A percentile compares a stretch with the other conserved stretches of the same genome.
phyloP scores from a whole-genome alignment of 2,329 filamentous ascomycete species.

The Plectosphaerella sp. region DNA sequence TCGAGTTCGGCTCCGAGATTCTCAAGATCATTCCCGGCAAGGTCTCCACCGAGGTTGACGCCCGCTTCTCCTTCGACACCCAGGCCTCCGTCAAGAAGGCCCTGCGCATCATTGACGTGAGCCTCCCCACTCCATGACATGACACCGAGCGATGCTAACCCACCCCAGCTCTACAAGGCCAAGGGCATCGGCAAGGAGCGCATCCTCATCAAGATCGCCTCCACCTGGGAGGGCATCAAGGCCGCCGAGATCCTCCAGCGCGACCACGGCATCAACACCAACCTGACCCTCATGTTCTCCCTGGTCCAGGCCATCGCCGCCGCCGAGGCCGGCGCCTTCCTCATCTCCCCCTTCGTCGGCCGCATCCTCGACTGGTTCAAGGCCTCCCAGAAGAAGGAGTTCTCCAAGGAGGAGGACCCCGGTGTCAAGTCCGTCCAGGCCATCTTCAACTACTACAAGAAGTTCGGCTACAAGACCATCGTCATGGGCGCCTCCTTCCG shows the following conservation, averaged over 20 bases:
- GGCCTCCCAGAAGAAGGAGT: constrained; percentile 90
- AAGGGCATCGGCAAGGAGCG: constrained; percentile 90
- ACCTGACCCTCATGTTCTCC: constrained; percentile 99
- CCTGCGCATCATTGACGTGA: constrained; percentile 90
- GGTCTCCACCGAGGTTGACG: constrained; percentile 98
- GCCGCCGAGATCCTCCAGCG: constrained; percentile 94
- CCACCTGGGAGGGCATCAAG: constrained; percentile 99
- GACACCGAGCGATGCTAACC: constrained; percentile 11
- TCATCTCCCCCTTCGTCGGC: constrained; percentile 98
- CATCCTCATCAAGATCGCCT: constrained; percentile 96
- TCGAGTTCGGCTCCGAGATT: constrained; percentile 98
- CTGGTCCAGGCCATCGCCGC: constrained; percentile 89
- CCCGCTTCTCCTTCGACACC: constrained; percentile 91
- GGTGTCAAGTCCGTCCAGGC: constrained; percentile 88
- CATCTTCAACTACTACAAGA: constrained; percentile 99
- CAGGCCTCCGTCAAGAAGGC: constrained; percentile 92
- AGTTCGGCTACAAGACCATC: constrained; percentile 97
- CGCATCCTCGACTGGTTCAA: constrained; percentile 99
- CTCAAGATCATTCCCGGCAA: constrained; percentile 95
- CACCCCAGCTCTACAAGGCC: constrained; percentile 80
- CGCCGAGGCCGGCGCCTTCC: constrained; percentile 91
- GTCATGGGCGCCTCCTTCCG: constrained; percentile 99
- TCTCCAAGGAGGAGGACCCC: constrained; percentile 83
- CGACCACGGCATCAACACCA: constrained; percentile 95
- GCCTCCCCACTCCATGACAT: constrained; percentile 17